Evolutionary conservation across 192 early-diverging fungal genomes (phyloP).

Genomic region (Gonapodya sp.): DNA sequence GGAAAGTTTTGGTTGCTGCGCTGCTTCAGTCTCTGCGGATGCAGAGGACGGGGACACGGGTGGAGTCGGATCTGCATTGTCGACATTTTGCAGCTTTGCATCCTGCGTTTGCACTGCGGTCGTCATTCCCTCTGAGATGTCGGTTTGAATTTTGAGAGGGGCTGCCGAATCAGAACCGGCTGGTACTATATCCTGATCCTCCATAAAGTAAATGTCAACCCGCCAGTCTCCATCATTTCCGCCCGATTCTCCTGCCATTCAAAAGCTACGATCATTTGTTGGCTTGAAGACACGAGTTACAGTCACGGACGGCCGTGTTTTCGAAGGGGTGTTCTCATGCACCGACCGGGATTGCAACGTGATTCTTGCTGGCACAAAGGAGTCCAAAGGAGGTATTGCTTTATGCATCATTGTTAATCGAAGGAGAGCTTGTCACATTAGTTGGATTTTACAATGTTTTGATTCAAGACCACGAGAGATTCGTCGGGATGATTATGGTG

Average conservation of each 20-base stretch:
- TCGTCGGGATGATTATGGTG: conserved; percentile 68
- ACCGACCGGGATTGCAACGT: conserved; percentile 64
- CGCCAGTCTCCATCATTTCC: conserved; percentile 35
- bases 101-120: background rate
- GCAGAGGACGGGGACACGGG: background rate
- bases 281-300: conserved; percentile 41
- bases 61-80: background rate
- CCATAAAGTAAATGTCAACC: no score
- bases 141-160: no score
- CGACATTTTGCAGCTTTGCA: background rate
- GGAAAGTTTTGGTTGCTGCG: conserved; percentile 25
- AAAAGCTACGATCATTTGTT: conserved; percentile 35
- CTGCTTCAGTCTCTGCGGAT: no score
- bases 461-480: conserved; percentile 34
- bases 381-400: conserved; percentile 45
- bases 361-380: conserved; percentile 58
- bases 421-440: no score
- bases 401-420: no score
- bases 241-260: conserved; percentile 27
- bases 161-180: no score
- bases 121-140: background rate
- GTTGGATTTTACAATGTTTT: conserved; percentile 1
- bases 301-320: conserved; percentile 56
- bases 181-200: no score
- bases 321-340: conserved; percentile 62